Evolutionary conservation across 2,329 filamentous ascomycete genomes (phyloP).

Genomic region (Delphinella strobiligena): DNA sequence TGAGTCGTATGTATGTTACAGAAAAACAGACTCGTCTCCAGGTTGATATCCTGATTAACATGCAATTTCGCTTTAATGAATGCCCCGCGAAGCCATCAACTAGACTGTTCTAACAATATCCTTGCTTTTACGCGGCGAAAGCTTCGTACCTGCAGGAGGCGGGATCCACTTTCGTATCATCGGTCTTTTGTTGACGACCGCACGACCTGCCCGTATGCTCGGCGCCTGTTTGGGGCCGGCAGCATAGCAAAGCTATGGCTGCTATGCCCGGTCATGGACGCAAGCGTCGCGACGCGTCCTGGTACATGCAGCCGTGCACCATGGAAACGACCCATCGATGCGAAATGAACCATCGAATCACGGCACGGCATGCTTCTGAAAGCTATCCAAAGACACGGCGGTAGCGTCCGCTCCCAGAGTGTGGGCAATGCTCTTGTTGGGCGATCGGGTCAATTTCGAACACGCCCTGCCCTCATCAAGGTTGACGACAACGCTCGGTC

Average conservation of each 20-base stretch:
- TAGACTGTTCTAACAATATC: background rate
- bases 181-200: slow-evolving; percentile 4
- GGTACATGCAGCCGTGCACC: background rate
- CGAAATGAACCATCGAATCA: background rate
- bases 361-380: too few species aligned
- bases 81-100: background rate
- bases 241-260: background rate
- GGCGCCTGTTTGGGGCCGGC: background rate
- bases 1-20: background rate
- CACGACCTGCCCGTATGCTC: background rate
- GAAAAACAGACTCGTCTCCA: background rate
- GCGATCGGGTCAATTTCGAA: slow-evolving; percentile 6
- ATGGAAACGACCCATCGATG: background rate
- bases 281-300: background rate
- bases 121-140: background rate
- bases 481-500: slow-evolving; percentile 6
- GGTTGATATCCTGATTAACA: background rate
- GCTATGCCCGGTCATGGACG: background rate
- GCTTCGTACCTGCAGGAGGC: slow-evolving; percentile 6
- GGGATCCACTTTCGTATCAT: slow-evolving; percentile 8
- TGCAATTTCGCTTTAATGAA: background rate
- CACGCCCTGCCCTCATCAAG: slow-evolving; percentile 6
- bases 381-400: too few species aligned
- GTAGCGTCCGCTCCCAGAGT: too few species aligned
- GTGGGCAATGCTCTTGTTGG: background rate